Evolutionary conservation across 768 basidiomycete genomes (phyloP), one percentile per base, ranked within the genome.

Genomic region (Boletus barrowsii): DNA sequence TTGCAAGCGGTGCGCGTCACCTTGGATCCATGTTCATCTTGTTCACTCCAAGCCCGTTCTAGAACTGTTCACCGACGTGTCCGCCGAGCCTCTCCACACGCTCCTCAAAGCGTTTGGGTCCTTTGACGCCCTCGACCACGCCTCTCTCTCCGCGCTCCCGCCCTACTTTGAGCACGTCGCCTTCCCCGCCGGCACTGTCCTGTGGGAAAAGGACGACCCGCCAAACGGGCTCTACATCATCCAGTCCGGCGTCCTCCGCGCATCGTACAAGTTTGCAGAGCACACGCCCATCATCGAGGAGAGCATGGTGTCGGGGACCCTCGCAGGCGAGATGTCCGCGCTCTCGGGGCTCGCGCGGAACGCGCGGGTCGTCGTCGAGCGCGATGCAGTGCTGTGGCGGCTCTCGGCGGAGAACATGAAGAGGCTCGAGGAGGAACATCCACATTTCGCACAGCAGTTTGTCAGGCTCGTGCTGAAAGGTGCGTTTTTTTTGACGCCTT

Each of bases 261-360:
- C 95, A 0, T 80, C 79, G 18, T 98, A 98, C 71, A 70, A 75
- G 42, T 95, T 93, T 65, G 83, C 83, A 3, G 83, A 83, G 46
- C 82, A 88, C 59, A 73, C 81, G 7, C 79, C 81, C 24, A 68
- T 72, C 6, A 83, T 93, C 46, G 87, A 90, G 63, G 93, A 96
- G 72, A 90, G 88, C 2, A 96, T 96, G 93, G 91, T 95, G 0
- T 84, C 92, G 4, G 95, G 94, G 3, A 93, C 93, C 0, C 74
- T 98, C 3, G 92, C 95, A 10, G 96, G 96, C 0, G 96, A 98
- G 71, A 70, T 99, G 49, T 87, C 91, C 0, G 90, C 88, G 36
- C 73, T 99, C 13, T 86, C 93, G 10, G 84, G 83, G 20, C 76
- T 87, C 18, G 78, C 83, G 17, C 78, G 96, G 45, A 98, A 97